Evolutionary conservation across 129 eudicot genomes (phyloP).

Genomic region (Heracleum sosnowskyi): DNA sequence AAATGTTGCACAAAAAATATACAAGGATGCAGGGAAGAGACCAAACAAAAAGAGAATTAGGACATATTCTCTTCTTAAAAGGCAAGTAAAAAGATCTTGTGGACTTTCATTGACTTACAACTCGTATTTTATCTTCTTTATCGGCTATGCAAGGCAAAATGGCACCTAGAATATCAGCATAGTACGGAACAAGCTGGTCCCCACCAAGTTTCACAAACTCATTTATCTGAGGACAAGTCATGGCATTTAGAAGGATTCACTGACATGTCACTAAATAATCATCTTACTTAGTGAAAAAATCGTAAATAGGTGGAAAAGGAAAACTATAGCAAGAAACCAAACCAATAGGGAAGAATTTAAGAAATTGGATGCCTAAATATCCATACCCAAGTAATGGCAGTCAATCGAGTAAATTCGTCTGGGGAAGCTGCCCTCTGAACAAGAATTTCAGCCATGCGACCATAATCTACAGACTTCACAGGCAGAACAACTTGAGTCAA

Average conservation of each 20-base stretch:
- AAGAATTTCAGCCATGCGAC: slow-evolving; percentile 99
- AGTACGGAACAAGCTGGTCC: slow-evolving; percentile 91
- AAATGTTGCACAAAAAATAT: background rate
- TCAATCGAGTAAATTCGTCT: slow-evolving; percentile 90
- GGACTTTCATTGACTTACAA: slow-evolving; percentile 39
- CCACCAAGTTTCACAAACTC: slow-evolving; percentile 99
- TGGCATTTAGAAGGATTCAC: background rate
- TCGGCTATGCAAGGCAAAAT: slow-evolving; percentile 97
- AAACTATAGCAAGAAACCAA: background rate
- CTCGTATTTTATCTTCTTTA: slow-evolving; percentile 91
- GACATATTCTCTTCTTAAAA: background rate
- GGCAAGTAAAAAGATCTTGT: background rate
- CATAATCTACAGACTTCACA: slow-evolving; percentile 99
- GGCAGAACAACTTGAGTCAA: slow-evolving; percentile 56
- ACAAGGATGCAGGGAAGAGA: background rate
- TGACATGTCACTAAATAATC: background rate
- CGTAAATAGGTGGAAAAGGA: background rate
- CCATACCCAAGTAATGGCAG: slow-evolving; percentile 95
- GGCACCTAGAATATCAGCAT: slow-evolving; percentile 97
- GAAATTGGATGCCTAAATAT: slow-evolving; percentile 3
- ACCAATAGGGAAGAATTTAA: background rate
- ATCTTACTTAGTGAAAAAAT: background rate
- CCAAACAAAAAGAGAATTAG: background rate
- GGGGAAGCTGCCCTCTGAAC: slow-evolving; percentile 88
- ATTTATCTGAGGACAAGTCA: slow-evolving; percentile 53